Percentiles rank a stretch among this genome's conserved stretches.
Evolutionary conservation across 2,329 filamentous ascomycete species (phyloP).

Genomic region (Colletotrichum navitas): DNA sequence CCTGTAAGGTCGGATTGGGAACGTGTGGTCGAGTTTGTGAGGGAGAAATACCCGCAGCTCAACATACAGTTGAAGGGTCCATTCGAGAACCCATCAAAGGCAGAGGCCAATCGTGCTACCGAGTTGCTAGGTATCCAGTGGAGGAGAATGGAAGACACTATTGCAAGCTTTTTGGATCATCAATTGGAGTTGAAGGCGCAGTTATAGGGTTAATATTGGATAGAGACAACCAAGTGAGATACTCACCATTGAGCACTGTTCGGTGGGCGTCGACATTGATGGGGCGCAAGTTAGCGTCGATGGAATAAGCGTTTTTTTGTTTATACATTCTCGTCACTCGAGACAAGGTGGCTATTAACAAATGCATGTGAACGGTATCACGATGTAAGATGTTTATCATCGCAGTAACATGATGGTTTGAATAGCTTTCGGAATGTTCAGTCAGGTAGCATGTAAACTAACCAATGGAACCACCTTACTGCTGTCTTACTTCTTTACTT

Average conservation of each 20-base stretch:
- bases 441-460: too few species aligned
- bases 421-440: too few species aligned
- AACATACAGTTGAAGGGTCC: background rate
- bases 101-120: background rate
- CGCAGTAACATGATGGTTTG: too few species aligned
- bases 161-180: background rate
- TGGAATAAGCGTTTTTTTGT: too few species aligned
- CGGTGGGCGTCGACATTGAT: too few species aligned
- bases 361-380: too few species aligned
- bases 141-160: background rate
- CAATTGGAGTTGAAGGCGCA: background rate
- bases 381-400: too few species aligned
- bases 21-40: background rate
- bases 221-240: background rate
- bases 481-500: too few species aligned
- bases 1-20: background rate
- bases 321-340: too few species aligned
- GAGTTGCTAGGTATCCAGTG: background rate
- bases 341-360: too few species aligned
- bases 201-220: background rate
- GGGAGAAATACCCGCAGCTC: background rate
- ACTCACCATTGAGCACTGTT: background rate
- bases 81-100: background rate
- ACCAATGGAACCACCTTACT: too few species aligned
- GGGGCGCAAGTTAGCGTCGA: too few species aligned